Evolutionary conservation across 106 monocot genomes (phyloP).

Genomic region (Dioscorea zingiberensis): DNA sequence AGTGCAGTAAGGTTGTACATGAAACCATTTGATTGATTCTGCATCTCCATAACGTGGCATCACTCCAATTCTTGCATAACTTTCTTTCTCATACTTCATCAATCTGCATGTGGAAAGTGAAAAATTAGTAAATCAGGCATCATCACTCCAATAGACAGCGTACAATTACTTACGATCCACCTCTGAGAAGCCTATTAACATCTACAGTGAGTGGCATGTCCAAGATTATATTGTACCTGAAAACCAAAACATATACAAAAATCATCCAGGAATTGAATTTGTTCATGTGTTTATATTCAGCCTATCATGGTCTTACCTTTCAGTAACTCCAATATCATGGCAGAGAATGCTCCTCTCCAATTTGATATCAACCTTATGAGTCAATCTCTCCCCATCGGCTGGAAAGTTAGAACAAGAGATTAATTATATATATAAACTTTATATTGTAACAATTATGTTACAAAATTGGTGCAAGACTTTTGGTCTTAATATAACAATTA

Average conservation of each 20-base stretch:
- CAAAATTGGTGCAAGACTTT: no score
- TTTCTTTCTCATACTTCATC: no score
- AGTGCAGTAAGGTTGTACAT: no score
- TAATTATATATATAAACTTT: neutral
- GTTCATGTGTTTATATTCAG: neutral
- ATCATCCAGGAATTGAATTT: neutral
- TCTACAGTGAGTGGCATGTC: conserved; percentile 43
- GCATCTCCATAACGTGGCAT: no score
- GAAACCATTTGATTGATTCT: no score
- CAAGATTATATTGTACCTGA: conserved; percentile 45
- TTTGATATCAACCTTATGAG: conserved; percentile 50
- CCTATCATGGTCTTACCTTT: conserved; percentile 19
- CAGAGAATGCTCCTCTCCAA: conserved; percentile 36
- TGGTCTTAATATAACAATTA: no score
- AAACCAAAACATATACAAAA: neutral
- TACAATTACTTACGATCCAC: conserved; percentile 33
- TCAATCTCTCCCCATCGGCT: conserved; percentile 44
- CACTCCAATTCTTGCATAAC: no score
- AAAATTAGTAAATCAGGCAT: no score
- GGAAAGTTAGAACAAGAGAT: conserved; percentile 1
- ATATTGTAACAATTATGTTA: no score
- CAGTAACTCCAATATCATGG: conserved; percentile 49
- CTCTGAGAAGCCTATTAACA: conserved; percentile 24
- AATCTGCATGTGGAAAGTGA: no score
- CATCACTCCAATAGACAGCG: no score